These are phyloP conservation scores for Phytophthora foliorum DNA, from an alignment of 352 stramenopile species.

Conservation along the genomic window DNA sequence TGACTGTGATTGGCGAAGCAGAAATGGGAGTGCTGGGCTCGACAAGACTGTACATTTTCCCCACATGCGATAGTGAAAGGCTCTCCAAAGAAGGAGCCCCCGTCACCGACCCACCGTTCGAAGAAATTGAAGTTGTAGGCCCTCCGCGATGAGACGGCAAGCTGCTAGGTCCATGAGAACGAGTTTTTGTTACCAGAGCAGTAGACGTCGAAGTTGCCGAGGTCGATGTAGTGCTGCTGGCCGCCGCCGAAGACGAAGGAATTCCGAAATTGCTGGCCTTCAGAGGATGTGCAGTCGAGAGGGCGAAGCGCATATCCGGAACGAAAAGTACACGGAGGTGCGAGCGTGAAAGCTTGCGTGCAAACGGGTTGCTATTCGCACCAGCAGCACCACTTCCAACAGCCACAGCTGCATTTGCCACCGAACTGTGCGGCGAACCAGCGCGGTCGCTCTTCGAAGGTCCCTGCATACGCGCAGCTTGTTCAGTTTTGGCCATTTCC, in stretches of 20 bases:
- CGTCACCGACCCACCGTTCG: conserved; percentile 25
- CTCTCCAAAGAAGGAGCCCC: conserved; percentile 68
- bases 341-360: conserved; percentile 66
- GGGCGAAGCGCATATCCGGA: conserved; percentile 70
- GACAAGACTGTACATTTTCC: conserved; percentile 88
- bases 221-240: conserved; percentile 28
- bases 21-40: conserved; percentile 71
- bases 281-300: conserved; percentile 63
- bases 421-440: conserved; percentile 34
- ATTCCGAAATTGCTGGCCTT: conserved; percentile 57
- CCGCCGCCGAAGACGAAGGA: conserved; percentile 23
- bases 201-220: conserved; percentile 39
- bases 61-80: conserved; percentile 76
- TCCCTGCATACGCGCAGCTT: conserved; percentile 74
- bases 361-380: conserved; percentile 54
- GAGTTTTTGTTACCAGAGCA: conserved; percentile 51
- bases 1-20: conserved; percentile 51
- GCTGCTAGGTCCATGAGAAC: conserved; percentile 27
- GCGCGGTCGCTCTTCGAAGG: conserved; percentile 45
- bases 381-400: conserved; percentile 25
- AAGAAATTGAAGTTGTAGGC: conserved; percentile 19
- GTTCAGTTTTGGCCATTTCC: conserved; percentile 84
- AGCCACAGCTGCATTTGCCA: conserved; percentile 38
- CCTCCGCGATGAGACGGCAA: conserved; percentile 35
- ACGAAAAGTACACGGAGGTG: conserved; percentile 70